Percentiles rank a stretch among this genome's conserved stretches.
Evolutionary conservation across 208 protist genomes (phyloP).

Genomic region (Leishmania guyanensis): DNA sequence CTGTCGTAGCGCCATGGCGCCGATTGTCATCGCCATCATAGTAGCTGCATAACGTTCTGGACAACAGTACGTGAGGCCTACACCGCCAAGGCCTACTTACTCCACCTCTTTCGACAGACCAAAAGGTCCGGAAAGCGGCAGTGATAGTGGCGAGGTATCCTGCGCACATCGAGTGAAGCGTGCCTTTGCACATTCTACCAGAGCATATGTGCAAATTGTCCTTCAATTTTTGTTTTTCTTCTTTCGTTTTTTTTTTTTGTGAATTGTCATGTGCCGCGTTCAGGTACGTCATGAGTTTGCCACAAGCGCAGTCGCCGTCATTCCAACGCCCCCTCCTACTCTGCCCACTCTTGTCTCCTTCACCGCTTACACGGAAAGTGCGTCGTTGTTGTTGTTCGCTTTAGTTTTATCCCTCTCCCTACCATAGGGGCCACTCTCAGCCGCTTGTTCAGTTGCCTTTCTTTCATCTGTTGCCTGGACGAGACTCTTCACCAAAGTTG

Average conservation of each 20-base stretch:
- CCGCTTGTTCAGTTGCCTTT: too few relatives aligned
- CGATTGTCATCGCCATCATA: background rate
- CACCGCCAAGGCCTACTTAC: background rate
- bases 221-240: constrained; percentile 25
- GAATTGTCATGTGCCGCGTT: background rate
- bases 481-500: constrained; percentile 58
- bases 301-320: too few relatives aligned
- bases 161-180: background rate
- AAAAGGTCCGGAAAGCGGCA: background rate
- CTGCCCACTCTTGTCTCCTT: background rate
- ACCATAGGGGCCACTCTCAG: too few relatives aligned
- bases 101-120: background rate
- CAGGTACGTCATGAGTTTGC: too few relatives aligned
- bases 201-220: constrained; percentile 81
- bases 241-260: constrained; percentile 9
- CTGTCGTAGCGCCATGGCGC: background rate
- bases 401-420: background rate
- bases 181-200: background rate
- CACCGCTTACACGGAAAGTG: background rate
- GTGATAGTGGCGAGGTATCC: background rate
- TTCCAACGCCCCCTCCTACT: background rate
- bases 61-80: background rate
- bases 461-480: background rate
- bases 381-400: background rate
- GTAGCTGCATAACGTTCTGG: background rate